Evolutionary conservation across 2,329 filamentous ascomycete genomes (phyloP), one percentile per base, ranked within the genome.

Genomic region (Fusarium sp.): DNA sequence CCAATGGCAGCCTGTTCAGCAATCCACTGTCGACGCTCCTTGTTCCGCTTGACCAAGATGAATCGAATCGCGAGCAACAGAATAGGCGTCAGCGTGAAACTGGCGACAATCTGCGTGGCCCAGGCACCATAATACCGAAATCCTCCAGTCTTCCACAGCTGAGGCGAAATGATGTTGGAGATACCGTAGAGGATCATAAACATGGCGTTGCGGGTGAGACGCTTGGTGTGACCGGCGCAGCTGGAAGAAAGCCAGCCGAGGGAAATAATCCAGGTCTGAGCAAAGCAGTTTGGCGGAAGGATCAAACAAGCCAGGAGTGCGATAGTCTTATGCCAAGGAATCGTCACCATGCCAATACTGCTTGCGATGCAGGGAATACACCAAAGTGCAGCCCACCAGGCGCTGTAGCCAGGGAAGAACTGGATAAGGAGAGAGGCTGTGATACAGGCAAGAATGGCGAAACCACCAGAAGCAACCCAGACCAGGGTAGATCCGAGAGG

Each of bases 161-260:
- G 82, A 1, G 82, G 82, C 0, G 80, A 82, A n/a, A 82, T 79
- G 18, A 84, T 82, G 31, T 81, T 83, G 13, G 79, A 78, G 3
- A 82, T 52, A 16, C 80, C 79, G 47, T 81, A 81, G 1, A 81
- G 83, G 5, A 82, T 76, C 70, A 83, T 81, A 35, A 82, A 83
- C 64, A 84, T 73, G 16, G 79, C 82, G 20, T 83, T 84, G 24
- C 83, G 79, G 1, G 83, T 84, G 3, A 83, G 82, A 70, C 84
- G 84, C 76, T 85, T 85, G 0, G 84, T 85, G 66, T 85, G 83
- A 1, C 84, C 82, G 0, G 82, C 82, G 37, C 66, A 77, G 40
- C 72, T 76, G 42, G 35, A 76, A 64, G 45, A 77, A 38, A 38
- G 67, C 76, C 70, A 73, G 2, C 70, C 70, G 1, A 73, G 62